These are phyloP conservation scores for Pyronema domesticum DNA, from an alignment of 495 filamentous ascomycete genomes.

Conservation along the genomic window DNA sequence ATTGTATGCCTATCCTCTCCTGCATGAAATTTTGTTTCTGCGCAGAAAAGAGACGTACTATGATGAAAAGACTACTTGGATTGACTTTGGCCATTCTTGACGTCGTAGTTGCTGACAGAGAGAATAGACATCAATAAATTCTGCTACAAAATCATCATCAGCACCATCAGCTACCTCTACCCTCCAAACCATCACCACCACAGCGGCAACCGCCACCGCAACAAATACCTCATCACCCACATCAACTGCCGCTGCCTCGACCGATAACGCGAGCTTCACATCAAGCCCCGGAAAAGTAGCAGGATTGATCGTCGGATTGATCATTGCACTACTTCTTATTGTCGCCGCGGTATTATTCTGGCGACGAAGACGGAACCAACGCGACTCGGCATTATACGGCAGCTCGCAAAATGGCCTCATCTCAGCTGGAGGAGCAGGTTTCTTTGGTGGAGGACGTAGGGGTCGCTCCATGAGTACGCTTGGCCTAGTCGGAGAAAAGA, in stretches of 20 bases:
- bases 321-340: conserved; percentile 16
- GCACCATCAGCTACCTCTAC: neutral
- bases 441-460: conserved; percentile 16
- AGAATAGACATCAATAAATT: neutral
- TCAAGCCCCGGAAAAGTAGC: conserved; percentile 22
- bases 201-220: neutral
- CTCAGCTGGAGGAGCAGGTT: conserved; percentile 13
- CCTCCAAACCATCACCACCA: neutral
- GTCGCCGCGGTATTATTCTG: conserved; percentile 21
- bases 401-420: conserved; percentile 3
- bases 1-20: conserved; percentile 19
- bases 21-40: neutral
- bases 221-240: neutral
- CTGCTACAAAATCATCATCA: neutral
- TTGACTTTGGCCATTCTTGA: neutral
- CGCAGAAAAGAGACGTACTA: neutral
- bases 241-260: neutral
- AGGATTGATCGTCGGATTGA: conserved; percentile 26
- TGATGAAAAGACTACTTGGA: neutral
- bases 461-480: conserved; percentile 23
- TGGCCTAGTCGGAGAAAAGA: conserved; percentile 15
- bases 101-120: neutral
- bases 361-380: conserved; percentile 9
- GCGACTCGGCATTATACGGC: neutral
- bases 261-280: conserved; percentile 13